Conservation (phyloP, 768 basidiomycete species). For the Macrolepiota fuliginosa region DNA sequence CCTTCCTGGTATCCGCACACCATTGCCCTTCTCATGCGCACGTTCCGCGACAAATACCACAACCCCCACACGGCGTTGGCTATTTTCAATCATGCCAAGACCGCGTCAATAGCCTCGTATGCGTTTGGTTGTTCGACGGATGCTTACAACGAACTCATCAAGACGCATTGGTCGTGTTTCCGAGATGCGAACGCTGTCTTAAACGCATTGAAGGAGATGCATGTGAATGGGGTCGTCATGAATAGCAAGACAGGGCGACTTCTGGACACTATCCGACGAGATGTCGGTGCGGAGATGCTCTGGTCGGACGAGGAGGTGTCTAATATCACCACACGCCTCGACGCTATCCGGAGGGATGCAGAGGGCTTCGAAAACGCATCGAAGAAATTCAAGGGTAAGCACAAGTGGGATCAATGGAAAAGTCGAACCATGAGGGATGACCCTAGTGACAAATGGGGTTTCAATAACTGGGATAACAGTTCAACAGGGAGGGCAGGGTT, state of each 20-base stretch:
- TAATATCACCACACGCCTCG: constrained; percentile 19
- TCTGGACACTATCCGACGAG: constrained; percentile 60
- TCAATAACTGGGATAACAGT: constrained; percentile 28
- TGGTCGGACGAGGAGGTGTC: constrained; percentile 51
- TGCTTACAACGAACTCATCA: constrained; percentile 86
- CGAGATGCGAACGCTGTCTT: constrained; percentile 77
- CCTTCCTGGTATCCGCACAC: constrained; percentile 71
- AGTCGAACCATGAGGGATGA: constrained; percentile 23
- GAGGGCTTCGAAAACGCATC: constrained; percentile 1
- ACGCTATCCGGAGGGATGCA: constrained; percentile 6
- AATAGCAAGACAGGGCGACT: constrained; percentile 61
- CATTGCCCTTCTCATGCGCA: constrained; percentile 72
- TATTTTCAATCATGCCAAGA: constrained; percentile 78
- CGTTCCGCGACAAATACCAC: constrained; percentile 73
- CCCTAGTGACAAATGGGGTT: constrained; percentile 43
- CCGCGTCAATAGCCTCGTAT: constrained; percentile 75
- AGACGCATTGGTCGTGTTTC: constrained; percentile 83
- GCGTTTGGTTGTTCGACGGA: constrained; percentile 87
- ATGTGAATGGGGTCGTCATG: constrained; percentile 67
- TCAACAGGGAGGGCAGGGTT: constrained; percentile 7
- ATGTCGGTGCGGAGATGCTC: constrained; percentile 54
- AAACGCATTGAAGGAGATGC: constrained; percentile 78
- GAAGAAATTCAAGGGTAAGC: constrained; percentile 2
- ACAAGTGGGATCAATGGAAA: constrained; percentile 50
- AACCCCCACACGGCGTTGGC: constrained; percentile 82